Base-by-base conservation (phyloP, 106 monocot genomes). In the Hemerocallis citrina region DNA sequence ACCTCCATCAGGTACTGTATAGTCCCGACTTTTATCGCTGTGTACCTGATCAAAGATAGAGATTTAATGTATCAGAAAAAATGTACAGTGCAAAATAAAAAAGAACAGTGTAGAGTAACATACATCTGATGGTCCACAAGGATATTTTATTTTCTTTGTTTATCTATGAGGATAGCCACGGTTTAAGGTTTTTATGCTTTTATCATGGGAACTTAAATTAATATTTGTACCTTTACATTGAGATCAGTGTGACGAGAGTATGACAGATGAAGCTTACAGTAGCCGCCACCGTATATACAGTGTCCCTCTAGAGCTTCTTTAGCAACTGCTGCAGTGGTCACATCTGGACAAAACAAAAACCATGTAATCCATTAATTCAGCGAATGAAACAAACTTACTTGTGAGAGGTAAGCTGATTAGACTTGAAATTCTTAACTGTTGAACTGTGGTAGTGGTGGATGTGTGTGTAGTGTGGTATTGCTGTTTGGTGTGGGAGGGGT, bases 171-270 rank as follows among this genome's bases (percentile, higher is more conserved):
- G 20, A 7, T 25, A 37, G 35, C 34, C 56, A 19, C 31, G 31
- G 21, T 52, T n/a, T 71, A 25, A 25, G 38, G 17, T n/a, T n/a
- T 31, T 34, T 17, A 30, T 20, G 24, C 48, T 54, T 28, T 25
- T 54, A 41, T 42, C 50, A 30, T 36, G 65, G 67, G 59, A 81
- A 52, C 32, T 44, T 59, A 51, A 70, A 85, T 68, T 55, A 68
- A 70, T 93, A 83, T 75, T 59, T 71, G 68, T 88, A 88, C 88
- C 82, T 88, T 88, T 63, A 88, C 88, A 83, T 80, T 88, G 74
- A 88, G 88, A 88, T 88, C 88, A 83, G 82, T 88, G 83, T 88
- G 88, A 80, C 79, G 83, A 80, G 88, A 88, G 88, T 88, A 88
- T 77, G 88, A 80, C 79, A 88, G 83, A 80, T 88, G 88, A 83